Evolutionary conservation across 164 flowering plant genomes (phyloP).

Genomic region (Berberis vulgaris): DNA sequence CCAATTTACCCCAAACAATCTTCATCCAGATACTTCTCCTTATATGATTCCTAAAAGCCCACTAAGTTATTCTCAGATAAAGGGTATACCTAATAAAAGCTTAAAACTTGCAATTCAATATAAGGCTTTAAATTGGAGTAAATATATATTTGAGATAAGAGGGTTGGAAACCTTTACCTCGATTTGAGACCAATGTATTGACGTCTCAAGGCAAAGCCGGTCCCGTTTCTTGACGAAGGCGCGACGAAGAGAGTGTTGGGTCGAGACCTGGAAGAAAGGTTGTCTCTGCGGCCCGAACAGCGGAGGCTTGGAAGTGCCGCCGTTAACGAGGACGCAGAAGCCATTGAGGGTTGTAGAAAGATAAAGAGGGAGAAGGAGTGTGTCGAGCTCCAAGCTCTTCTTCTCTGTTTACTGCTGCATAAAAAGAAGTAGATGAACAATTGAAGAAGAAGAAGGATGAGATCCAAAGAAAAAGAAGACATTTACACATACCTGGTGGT

Average conservation of each 20-base stretch:
- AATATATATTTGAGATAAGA: neutral
- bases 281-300: neutral
- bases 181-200: slow-evolving; percentile 6
- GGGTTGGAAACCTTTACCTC: slow-evolving; percentile 8
- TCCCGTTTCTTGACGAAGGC: neutral
- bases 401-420: too few relatives aligned
- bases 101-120: neutral
- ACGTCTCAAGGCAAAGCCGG: slow-evolving; percentile 4
- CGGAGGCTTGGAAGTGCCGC: neutral
- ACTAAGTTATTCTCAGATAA: too few relatives aligned
- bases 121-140: neutral
- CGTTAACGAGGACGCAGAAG: neutral
- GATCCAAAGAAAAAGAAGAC: too few relatives aligned
- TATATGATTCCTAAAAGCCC: too few relatives aligned
- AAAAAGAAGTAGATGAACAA: too few relatives aligned
- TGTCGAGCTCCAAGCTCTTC: too few relatives aligned
- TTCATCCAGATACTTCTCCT: too few relatives aligned
- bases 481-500: too few relatives aligned
- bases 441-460: too few relatives aligned
- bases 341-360: neutral
- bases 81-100: neutral
- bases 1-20: too few relatives aligned
- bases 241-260: neutral
- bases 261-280: neutral
- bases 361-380: neutral